Conservation (phyloP, 192 early-diverging fungal genomes). For the Gigaspora rosea region DNA sequence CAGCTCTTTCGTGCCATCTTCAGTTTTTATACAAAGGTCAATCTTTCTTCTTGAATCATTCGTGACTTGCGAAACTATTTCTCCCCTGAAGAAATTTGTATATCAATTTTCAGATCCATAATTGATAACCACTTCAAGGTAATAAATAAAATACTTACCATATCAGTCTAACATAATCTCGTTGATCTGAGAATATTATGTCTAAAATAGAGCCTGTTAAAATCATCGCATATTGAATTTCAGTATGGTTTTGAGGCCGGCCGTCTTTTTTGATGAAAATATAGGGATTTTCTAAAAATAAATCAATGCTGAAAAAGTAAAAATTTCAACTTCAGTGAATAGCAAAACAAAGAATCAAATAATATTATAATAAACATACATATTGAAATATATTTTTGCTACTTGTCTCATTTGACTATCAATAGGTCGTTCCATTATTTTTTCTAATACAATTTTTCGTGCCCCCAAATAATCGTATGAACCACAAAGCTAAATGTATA, state of each 20-base stretch:
- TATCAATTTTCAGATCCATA: background rate
- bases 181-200: conserved; percentile 29
- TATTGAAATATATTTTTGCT: conserved; percentile 11
- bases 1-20: conserved; percentile 1
- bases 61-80: conserved; percentile 25
- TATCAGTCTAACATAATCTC: conserved; percentile 21
- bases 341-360: conserved; percentile 16
- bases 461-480: conserved; percentile 18
- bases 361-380: conserved; percentile 26
- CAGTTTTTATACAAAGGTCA: conserved; percentile 24
- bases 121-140: conserved; percentile 4
- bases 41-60: conserved; percentile 26
- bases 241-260: conserved; percentile 10
- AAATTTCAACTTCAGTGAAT: conserved; percentile 12
- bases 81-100: conserved; percentile 11
- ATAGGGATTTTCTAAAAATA: conserved; percentile 28
- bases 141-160: conserved; percentile 16
- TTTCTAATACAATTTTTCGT: conserved; percentile 21
- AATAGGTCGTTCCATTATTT: conserved; percentile 14
- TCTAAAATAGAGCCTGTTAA: conserved; percentile 22
- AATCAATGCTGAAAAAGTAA: conserved; percentile 9
- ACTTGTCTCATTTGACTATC: conserved; percentile 20
- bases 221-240: conserved; percentile 11
- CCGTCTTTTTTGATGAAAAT: conserved; percentile 22
- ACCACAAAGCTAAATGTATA: conserved; percentile 22